A percentile compares a stretch with the other conserved stretches of the same genome.
phyloP scores from a whole-genome alignment of 2,329 filamentous ascomycete genomes.

The Leptographium galeiforme region DNA sequence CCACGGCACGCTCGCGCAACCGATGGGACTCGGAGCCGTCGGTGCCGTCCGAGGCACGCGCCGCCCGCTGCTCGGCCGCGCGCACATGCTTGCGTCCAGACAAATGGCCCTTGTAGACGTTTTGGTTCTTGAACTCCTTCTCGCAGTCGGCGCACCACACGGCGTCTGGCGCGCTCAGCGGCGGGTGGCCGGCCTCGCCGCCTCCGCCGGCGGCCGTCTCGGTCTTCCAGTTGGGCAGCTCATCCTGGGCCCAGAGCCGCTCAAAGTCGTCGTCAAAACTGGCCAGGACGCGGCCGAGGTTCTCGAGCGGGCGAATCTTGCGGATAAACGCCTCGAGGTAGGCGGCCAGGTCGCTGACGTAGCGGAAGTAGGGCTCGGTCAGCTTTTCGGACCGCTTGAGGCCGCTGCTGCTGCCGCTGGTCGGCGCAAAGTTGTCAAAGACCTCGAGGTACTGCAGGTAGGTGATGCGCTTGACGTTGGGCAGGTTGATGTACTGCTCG shows the following conservation, averaged over 20 bases:
- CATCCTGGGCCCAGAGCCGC: conserved; percentile 64
- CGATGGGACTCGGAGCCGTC: conserved; percentile 25
- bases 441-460: conserved; percentile 89
- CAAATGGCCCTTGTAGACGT: conserved; percentile 83
- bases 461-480: conserved; percentile 67
- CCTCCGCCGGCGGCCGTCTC: conserved; percentile 29
- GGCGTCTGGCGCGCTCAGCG: conserved; percentile 38
- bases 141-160: conserved; percentile 87
- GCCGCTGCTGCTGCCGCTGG: conserved; percentile 45
- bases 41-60: conserved; percentile 19
- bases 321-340: conserved; percentile 86
- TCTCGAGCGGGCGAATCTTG: conserved; percentile 72
- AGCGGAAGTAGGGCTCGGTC: conserved; percentile 85
- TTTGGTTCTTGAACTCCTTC: conserved; percentile 90
- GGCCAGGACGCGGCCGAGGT: conserved; percentile 63
- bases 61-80: conserved; percentile 54
- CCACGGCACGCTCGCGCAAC: conserved; percentile 79
- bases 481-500: conserved; percentile 81
- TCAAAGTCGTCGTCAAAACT: conserved; percentile 77
- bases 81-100: conserved; percentile 87
- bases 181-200: conserved; percentile 6
- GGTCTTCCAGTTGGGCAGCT: conserved; percentile 64
- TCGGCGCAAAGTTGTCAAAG: conserved; percentile 75
- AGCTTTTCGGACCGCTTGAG: conserved; percentile 74
- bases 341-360: conserved; percentile 63